These are phyloP conservation scores for Stropharia rugosoannulata DNA, from an alignment of 768 basidiomycete genomes.

Conservation along the genomic window DNA sequence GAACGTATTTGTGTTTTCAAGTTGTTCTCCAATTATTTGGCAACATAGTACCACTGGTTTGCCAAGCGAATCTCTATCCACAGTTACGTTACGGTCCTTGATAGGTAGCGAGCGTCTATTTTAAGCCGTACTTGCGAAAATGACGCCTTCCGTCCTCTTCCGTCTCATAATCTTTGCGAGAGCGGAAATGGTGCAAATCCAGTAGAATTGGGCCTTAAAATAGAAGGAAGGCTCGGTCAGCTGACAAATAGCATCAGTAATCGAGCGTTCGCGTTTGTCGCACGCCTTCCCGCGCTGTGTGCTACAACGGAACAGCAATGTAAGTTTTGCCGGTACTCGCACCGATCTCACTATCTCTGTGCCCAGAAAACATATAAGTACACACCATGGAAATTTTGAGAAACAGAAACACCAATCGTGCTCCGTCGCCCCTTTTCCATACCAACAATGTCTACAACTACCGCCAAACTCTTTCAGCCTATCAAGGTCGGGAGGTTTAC, in stretches of 20 bases:
- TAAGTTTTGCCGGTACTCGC: background rate
- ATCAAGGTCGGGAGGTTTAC: slow-evolving; percentile 39
- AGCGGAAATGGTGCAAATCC: no score
- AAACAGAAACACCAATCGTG: background rate
- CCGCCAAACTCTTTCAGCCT: slow-evolving; percentile 43
- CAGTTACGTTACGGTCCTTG: no score
- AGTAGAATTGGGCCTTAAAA: no score
- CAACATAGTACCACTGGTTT: no score
- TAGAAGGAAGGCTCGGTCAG: background rate
- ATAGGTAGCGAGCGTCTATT: no score
- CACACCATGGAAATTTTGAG: background rate
- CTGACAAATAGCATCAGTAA: background rate
- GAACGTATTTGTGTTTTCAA: no score
- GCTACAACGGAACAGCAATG: background rate
- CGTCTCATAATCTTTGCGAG: no score
- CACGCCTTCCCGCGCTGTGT: background rate
- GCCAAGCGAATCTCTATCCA: no score
- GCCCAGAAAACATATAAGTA: background rate
- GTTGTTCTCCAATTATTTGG: no score
- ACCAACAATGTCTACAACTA: slow-evolving; percentile 3
- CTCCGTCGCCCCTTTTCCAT: background rate
- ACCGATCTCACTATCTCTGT: no score
- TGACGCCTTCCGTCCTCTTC: no score
- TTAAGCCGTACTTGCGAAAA: no score
- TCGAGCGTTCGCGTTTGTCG: background rate